phyloP scores from a whole-genome alignment of 2,329 filamentous ascomycete species.

The Sarocladium strictum region DNA sequence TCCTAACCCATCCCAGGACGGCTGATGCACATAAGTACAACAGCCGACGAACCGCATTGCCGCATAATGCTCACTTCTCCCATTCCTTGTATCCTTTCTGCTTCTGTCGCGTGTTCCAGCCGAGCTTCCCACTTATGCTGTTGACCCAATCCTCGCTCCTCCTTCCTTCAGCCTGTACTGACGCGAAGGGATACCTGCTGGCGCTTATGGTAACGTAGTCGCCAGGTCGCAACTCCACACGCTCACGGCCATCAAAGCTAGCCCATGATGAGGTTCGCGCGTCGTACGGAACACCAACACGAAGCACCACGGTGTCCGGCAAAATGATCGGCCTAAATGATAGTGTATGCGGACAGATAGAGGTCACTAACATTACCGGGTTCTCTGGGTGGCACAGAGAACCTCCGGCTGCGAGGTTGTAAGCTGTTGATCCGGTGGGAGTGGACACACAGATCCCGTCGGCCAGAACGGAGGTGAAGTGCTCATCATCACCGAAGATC shows the following conservation, averaged over 20 bases:
- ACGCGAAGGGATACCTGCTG: constrained; percentile 73
- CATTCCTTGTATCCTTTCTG: constrained; percentile 58
- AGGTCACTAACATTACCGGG: constrained; percentile 88
- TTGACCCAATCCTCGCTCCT: constrained; percentile 77
- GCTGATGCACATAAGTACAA: not conserved
- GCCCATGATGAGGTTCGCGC: constrained; percentile 88
- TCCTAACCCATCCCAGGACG: not conserved
- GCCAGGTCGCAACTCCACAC: constrained; percentile 69
- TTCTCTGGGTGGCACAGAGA: constrained; percentile 95
- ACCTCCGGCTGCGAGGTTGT: constrained; percentile 92
- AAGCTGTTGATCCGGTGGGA: constrained; percentile 89
- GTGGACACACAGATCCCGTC: constrained; percentile 93
- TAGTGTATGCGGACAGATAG: constrained; percentile 90
- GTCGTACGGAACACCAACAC: constrained; percentile 91
- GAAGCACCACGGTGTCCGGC: constrained; percentile 89
- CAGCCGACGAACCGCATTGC: not conserved
- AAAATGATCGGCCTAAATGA: constrained; percentile 96
- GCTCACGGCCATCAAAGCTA: constrained; percentile 93
- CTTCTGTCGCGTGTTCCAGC: constrained; percentile 75
- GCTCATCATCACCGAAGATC: constrained; percentile 89
- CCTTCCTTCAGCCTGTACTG: constrained; percentile 63
- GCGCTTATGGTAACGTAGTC: constrained; percentile 84
- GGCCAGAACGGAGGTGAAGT: constrained; percentile 88
- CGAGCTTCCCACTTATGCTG: constrained; percentile 70
- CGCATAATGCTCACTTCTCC: constrained; percentile 24